phyloP scores from a whole-genome alignment of 345 rosid species.

The Hibiscus trionum region DNA sequence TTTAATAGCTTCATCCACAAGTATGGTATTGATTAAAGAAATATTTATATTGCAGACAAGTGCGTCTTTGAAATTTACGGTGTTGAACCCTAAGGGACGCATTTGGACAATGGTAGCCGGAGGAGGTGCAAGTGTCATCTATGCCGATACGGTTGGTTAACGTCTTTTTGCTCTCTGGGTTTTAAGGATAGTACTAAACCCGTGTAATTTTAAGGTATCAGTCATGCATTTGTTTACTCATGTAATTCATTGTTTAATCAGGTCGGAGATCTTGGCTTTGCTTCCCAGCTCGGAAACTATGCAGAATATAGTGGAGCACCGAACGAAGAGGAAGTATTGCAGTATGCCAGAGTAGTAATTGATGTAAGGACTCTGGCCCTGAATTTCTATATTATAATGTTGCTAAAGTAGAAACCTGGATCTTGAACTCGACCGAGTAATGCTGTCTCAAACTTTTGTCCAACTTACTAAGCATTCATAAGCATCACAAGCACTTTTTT shows the following conservation, averaged over 20 bases:
- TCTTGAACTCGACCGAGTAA: not conserved
- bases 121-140: constrained; percentile 99
- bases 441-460: not conserved
- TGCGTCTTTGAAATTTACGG: constrained; percentile 92
- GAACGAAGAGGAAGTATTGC: constrained; percentile 93
- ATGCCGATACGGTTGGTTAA: constrained; percentile 71
- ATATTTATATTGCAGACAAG: constrained; percentile 51
- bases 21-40: not conserved
- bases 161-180: not conserved
- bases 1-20: not conserved
- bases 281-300: constrained; percentile 84
- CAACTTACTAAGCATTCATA: not conserved
- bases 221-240: not conserved
- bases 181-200: not conserved
- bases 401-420: not conserved
- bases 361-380: constrained; percentile 44
- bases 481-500: constrained; percentile 1
- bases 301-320: constrained; percentile 99
- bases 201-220: not conserved
- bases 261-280: constrained; percentile 97
- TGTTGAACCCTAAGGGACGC: constrained; percentile 84
- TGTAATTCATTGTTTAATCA: constrained; percentile 18
- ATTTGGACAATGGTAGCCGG: constrained; percentile 99
- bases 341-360: constrained; percentile 94
- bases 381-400: constrained; percentile 3